Evolutionary conservation across 108 stramenopile species (phyloP).

Genomic region (Parietichytrium sp.): DNA sequence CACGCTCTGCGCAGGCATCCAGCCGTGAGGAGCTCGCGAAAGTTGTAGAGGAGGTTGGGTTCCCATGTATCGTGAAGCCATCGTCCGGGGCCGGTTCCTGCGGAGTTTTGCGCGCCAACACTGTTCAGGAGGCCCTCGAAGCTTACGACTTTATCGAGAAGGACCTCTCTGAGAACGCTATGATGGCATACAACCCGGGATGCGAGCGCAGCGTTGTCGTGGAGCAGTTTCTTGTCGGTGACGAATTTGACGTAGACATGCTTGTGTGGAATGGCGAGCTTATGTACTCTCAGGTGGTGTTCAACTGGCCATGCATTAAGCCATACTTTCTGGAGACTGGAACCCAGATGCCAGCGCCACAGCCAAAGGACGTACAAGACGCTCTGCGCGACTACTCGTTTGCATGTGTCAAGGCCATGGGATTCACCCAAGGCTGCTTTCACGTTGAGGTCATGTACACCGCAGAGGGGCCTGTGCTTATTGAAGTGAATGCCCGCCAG

Average conservation of each 20-base stretch:
- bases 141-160: neutral
- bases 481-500: conserved; percentile 36
- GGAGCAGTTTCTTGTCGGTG: conserved; percentile 37
- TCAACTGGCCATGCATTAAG: conserved; percentile 25
- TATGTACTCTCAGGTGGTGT: neutral
- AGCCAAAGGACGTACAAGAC: neutral
- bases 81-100: neutral
- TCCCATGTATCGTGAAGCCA: conserved; percentile 37
- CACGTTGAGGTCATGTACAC: conserved; percentile 40
- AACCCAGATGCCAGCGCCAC: neutral
- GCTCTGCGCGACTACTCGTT: neutral
- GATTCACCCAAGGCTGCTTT: conserved; percentile 20
- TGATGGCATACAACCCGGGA: neutral
- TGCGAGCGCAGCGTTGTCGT: neutral
- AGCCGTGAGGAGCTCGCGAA: neutral
- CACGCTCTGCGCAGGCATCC: neutral
- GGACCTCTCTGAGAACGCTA: neutral
- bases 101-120: neutral
- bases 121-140: neutral
- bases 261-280: neutral
- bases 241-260: conserved; percentile 39
- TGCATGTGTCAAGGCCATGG: neutral
- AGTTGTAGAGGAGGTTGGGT: conserved; percentile 9
- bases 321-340: conserved; percentile 41
- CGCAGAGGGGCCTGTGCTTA: neutral